Evolutionary conservation across 352 stramenopile genomes (phyloP), one percentile per base, ranked within the genome.

Genomic region (Plasmopara viticola): DNA sequence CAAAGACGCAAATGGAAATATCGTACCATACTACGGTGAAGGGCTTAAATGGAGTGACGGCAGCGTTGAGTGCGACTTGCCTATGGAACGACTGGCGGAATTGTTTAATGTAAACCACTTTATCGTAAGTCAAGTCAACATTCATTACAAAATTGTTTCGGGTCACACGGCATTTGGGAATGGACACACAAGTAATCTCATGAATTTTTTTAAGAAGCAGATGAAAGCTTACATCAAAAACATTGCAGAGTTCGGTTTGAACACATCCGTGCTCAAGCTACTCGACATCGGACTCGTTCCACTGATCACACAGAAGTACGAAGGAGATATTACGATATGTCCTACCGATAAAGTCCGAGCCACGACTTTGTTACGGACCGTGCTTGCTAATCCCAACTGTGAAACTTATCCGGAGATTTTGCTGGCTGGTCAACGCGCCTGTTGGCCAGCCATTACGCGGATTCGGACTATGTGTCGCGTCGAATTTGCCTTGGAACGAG

Each of bases 21-120:
- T 87, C 12, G 80, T 94, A 9, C 80, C 80, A 25, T 90, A 90
- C 50, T 88, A 78, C 30, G 76, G 78, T 33, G 78, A 92, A 68
- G 79, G 81, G 0, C 50, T 87, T 6, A 94, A 96, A 50, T 99
- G 97, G 86, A 96, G 89, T 53, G 95, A 99, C 64, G 96, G 95
- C 20, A 98, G 86, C 47, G 61, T 94, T 38, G 81, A 95, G 60
- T 90, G 78, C 54, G 96, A 99, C 69, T 66, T 99, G 39, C 96
- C 95, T 7, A 98, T 98, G 95, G 85, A 98, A 58, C 76, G 90
- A 15, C 64, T 98, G n/a, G 86, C 78, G 6, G 87, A 97, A 62
- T 84, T 99, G 35, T 99, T 99, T 72, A 99, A 99, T 67, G 90
- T 98, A 15, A 99, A 99, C 64, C 95, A 99, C 58, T 99, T 98